phyloP scores from a whole-genome alignment of 441 rosid genomes.

The Gossypium lobatum region DNA sequence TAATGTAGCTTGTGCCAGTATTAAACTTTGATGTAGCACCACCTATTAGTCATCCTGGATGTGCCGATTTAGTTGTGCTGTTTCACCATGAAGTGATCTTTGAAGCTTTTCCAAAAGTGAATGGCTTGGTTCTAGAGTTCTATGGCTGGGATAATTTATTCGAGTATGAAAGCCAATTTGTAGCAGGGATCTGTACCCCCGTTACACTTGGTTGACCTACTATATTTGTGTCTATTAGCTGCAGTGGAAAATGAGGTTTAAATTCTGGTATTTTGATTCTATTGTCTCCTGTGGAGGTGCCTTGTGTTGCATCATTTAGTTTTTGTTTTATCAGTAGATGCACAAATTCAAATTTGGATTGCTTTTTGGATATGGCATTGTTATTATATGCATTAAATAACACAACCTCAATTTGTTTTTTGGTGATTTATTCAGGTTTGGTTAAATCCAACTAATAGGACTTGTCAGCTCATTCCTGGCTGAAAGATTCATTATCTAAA shows the following conservation, averaged over 20 bases:
- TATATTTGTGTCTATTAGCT: not conserved
- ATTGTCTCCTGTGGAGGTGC: not conserved
- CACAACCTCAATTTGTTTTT: not conserved
- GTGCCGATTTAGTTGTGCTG: not conserved
- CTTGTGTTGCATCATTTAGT: not conserved
- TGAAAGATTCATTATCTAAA: not conserved
- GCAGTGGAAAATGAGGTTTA: not conserved
- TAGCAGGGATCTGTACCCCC: not conserved
- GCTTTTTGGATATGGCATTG: not conserved
- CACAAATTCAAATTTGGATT: not conserved
- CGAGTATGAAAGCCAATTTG: not conserved
- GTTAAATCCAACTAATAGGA: not conserved
- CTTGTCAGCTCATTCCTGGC: not conserved
- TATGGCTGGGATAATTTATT: not conserved
- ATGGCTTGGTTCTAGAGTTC: not conserved
- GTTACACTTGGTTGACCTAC: not conserved
- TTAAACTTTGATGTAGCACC: not conserved
- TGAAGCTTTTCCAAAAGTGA: not conserved
- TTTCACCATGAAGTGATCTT: not conserved
- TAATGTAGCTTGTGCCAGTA: not conserved
- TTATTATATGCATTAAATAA: slow-evolving; percentile 1
- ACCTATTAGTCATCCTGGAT: not conserved
- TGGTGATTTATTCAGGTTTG: not conserved
- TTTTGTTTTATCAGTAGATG: not conserved
- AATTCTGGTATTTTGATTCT: slow-evolving; percentile 2